Percentiles rank a stretch among this genome's conserved stretches.
phyloP scores from a whole-genome alignment of 352 stramenopile species.

The Plasmopara viticola region DNA sequence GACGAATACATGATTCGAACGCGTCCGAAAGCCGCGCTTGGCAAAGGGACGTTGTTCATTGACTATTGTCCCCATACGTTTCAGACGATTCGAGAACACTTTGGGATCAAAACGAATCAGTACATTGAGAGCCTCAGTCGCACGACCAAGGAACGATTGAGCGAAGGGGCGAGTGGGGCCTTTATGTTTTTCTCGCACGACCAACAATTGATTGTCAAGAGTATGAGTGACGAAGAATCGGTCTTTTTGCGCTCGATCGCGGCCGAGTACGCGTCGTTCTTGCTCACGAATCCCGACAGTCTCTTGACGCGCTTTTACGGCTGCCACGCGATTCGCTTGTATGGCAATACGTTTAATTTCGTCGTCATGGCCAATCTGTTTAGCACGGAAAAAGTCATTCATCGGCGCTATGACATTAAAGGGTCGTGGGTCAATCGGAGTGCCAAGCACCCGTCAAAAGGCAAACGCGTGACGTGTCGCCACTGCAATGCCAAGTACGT shows the following conservation, averaged over 20 bases:
- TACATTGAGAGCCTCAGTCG: conserved; percentile 80
- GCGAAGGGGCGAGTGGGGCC: conserved; percentile 78
- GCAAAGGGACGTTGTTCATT: conserved; percentile 82
- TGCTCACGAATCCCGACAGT: conserved; percentile 78
- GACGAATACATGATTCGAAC: conserved; percentile 84
- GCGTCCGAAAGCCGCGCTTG: conserved; percentile 56
- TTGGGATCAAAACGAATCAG: conserved; percentile 73
- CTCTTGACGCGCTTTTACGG: conserved; percentile 80
- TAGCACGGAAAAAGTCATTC: conserved; percentile 76
- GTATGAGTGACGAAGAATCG: conserved; percentile 85
- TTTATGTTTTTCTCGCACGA: conserved; percentile 90
- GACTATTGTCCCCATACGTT: conserved; percentile 84
- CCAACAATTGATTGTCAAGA: conserved; percentile 86
- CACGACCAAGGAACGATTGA: conserved; percentile 81
- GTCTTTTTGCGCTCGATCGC: conserved; percentile 77
- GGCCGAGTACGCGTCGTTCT: conserved; percentile 70
- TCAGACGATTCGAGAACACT: conserved; percentile 81
- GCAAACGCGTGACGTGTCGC: conserved; percentile 77
- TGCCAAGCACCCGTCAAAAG: conserved; percentile 81
- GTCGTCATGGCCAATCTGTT: conserved; percentile 87
- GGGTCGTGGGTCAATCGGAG: conserved; percentile 85
- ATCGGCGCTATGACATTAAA: conserved; percentile 86
- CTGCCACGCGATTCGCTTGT: conserved; percentile 78
- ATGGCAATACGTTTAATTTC: conserved; percentile 88
- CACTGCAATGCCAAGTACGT: conserved; percentile 87